Conservation (phyloP, 2,329 filamentous ascomycete genomes). For the Colletotrichum sublineola region DNA sequence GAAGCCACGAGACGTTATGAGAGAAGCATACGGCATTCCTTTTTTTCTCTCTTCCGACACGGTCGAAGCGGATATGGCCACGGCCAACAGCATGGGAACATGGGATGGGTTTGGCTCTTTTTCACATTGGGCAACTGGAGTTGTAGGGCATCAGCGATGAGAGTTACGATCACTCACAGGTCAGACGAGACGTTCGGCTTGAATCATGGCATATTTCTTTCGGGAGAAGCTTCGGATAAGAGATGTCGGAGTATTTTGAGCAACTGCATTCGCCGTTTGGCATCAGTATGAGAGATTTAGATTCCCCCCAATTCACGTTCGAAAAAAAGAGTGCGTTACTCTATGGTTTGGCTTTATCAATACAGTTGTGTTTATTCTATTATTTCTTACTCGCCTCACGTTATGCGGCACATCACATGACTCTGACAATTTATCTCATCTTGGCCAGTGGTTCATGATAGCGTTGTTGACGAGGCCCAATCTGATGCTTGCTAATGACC, state of each 20-base stretch:
- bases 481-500: background rate
- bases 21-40: constrained; percentile 26
- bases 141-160: constrained; percentile 25
- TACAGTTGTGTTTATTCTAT: background rate
- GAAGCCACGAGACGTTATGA: constrained; percentile 40
- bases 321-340: background rate
- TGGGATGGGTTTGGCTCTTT: constrained; percentile 10
- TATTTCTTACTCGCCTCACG: background rate
- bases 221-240: too few relatives aligned
- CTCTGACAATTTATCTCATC: constrained; percentile 64
- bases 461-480: background rate
- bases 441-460: constrained; percentile 56
- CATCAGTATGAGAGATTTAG: background rate
- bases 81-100: constrained; percentile 1
- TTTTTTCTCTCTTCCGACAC: background rate
- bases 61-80: constrained; percentile 6
- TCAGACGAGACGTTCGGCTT: constrained; percentile 29
- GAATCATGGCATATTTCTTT: constrained; percentile 12
- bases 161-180: constrained; percentile 13
- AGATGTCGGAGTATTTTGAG: background rate
- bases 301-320: background rate
- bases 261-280: constrained; percentile 5
- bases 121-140: constrained; percentile 21
- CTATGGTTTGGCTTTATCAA: too few relatives aligned
- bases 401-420: background rate